Percentiles rank a stretch among this genome's conserved stretches.
phyloP scores from a whole-genome alignment of 139 green algal genomes.

The Chlamydomonas urium region DNA sequence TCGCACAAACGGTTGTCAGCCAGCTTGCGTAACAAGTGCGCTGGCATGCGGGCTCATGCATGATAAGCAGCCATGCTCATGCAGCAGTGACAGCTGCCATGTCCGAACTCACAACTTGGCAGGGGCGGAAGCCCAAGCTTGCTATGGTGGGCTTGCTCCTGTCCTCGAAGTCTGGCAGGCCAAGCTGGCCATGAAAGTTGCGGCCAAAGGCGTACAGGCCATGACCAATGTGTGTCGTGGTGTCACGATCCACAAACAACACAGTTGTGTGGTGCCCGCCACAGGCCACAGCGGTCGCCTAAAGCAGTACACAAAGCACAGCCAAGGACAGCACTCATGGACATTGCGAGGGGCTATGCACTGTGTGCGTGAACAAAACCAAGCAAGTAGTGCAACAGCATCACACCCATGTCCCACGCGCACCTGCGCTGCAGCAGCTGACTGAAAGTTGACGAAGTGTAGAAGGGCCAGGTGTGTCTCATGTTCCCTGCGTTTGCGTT shows the following conservation, averaged over 20 bases:
- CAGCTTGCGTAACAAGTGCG: background rate
- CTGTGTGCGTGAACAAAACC: too few relatives aligned
- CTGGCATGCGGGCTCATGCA: background rate
- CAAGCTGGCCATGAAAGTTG: conserved; percentile 81
- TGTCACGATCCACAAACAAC: conserved; percentile 32
- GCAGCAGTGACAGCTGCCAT: too few relatives aligned
- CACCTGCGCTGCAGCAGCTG: conserved; percentile 54
- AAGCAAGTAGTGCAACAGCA: too few relatives aligned
- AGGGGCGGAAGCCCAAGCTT: conserved; percentile 44
- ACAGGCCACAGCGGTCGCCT: conserved; percentile 61
- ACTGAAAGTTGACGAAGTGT: conserved; percentile 67
- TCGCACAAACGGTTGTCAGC: background rate
- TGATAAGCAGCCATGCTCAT: too few relatives aligned
- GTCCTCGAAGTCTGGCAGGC: conserved; percentile 41
- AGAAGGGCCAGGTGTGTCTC: conserved; percentile 61
- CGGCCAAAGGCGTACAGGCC: conserved; percentile 42
- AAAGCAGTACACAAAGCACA: too few relatives aligned
- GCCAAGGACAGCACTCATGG: too few relatives aligned
- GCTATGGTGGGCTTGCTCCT: conserved; percentile 18
- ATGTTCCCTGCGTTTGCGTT: conserved; percentile 50
- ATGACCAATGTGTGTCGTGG: conserved; percentile 21
- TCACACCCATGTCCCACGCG: background rate
- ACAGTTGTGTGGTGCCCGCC: conserved; percentile 66
- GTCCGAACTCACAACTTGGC: too few relatives aligned
- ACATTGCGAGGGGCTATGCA: too few relatives aligned